These are phyloP conservation scores for Drechslera avenae DNA, from an alignment of 2,329 filamentous ascomycete genomes.

Conservation along the genomic window DNA sequence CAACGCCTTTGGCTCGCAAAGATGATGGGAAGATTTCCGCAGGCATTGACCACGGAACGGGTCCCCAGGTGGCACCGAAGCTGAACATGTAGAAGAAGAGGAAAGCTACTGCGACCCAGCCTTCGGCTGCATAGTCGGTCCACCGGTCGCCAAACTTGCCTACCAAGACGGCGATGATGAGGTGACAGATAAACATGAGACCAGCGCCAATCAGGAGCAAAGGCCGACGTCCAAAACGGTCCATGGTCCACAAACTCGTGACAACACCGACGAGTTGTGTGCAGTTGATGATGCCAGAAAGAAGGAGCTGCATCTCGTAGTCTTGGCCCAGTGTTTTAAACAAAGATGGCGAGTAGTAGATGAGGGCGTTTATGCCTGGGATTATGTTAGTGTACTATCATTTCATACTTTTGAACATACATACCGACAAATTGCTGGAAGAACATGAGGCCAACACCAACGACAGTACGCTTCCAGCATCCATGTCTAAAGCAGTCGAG, in stretches of 20 bases:
- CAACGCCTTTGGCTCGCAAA: conserved; percentile 68
- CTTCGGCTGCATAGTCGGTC: conserved; percentile 56
- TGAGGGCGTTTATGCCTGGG: conserved; percentile 48
- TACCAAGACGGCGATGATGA: conserved; percentile 61
- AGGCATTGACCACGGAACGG: conserved; percentile 56
- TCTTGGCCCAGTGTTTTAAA: conserved; percentile 65
- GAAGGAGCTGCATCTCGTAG: conserved; percentile 60
- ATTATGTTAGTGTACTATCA: conserved; percentile 1
- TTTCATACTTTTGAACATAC: background rate
- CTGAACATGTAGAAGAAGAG: conserved; percentile 67
- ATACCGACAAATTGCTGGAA: conserved; percentile 52
- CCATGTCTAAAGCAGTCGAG: conserved; percentile 55
- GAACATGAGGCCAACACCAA: conserved; percentile 51
- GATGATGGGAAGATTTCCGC: conserved; percentile 68
- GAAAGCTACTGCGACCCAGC: conserved; percentile 63
- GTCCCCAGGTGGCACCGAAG: conserved; percentile 66
- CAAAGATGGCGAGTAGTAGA: conserved; percentile 67
- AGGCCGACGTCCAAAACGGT: conserved; percentile 49
- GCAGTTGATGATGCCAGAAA: conserved; percentile 68
- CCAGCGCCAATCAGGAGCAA: conserved; percentile 52
- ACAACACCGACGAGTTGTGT: conserved; percentile 50
- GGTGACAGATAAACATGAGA: conserved; percentile 57
- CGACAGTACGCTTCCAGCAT: conserved; percentile 51
- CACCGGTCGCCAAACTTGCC: conserved; percentile 59
- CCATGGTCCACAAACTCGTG: conserved; percentile 52